phyloP scores from a whole-genome alignment of 2,329 filamentous ascomycete genomes.

The Aquanectria penicillioides region DNA sequence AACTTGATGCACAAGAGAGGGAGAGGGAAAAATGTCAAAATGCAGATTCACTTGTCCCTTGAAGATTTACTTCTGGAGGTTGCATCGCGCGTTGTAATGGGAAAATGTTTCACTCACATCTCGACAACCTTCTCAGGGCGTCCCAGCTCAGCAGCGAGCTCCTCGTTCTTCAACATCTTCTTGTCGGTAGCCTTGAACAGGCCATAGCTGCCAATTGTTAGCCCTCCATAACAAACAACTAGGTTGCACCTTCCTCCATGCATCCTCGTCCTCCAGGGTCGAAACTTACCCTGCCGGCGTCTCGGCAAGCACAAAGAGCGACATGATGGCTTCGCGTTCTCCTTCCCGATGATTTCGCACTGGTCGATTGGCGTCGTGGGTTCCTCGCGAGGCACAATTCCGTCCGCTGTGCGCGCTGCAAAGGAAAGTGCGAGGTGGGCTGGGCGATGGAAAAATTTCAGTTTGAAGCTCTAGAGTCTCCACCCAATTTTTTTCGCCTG shows the following conservation, averaged over 20 bases:
- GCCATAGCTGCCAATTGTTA: slow-evolving; percentile 77
- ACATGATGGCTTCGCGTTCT: slow-evolving; percentile 66
- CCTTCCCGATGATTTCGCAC: slow-evolving; percentile 46
- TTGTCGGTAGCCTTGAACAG: slow-evolving; percentile 99
- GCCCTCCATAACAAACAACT: slow-evolving; percentile 26
- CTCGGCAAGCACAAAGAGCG: slow-evolving; percentile 92
- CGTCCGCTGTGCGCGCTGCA: slow-evolving; percentile 47
- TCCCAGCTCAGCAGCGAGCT: slow-evolving; percentile 77
- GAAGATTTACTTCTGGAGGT: not conserved
- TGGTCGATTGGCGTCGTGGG: slow-evolving; percentile 43
- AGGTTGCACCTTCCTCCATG: slow-evolving; percentile 23
- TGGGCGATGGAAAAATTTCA: slow-evolving; percentile 55
- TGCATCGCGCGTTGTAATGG: slow-evolving; percentile 10
- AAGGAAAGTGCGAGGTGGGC: slow-evolving; percentile 46
- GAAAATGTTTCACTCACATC: slow-evolving; percentile 69
- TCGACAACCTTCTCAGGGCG: slow-evolving; percentile 87
- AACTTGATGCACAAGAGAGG: too few species aligned
- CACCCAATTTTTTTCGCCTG: slow-evolving; percentile 52
- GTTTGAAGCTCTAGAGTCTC: slow-evolving; percentile 48
- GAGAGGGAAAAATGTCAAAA: too few species aligned
- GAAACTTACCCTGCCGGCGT: slow-evolving; percentile 80
- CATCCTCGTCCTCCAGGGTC: slow-evolving; percentile 17
- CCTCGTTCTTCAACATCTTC: slow-evolving; percentile 92
- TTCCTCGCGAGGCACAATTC: slow-evolving; percentile 52
- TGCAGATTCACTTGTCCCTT: too few species aligned